Percentiles rank a stretch among this genome's conserved stretches.
Evolutionary conservation across 306 rosid genomes (phyloP).

Genomic region (Luffa aegyptiaca): DNA sequence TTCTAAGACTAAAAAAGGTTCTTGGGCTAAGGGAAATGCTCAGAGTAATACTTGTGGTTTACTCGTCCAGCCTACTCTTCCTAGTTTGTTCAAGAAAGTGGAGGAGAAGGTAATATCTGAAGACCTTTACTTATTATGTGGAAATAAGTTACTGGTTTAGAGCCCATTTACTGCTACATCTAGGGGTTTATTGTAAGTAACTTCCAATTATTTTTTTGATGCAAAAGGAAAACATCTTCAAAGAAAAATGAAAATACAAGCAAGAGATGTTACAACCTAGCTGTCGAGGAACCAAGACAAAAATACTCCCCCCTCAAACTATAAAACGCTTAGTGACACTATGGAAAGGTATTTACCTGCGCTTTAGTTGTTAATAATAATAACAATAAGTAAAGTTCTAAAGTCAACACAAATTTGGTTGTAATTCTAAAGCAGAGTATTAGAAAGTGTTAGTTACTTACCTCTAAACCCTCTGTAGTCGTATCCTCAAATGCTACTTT

Average conservation of each 20-base stretch:
- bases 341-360: background rate
- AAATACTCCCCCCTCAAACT: constrained; percentile 2
- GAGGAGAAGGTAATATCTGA: constrained; percentile 54
- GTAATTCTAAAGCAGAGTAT: background rate
- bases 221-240: background rate
- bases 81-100: constrained; percentile 73
- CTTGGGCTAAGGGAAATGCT: constrained; percentile 26
- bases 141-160: background rate
- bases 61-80: constrained; percentile 70
- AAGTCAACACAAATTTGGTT: background rate
- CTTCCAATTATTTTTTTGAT: background rate
- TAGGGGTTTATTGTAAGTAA: background rate
- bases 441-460: background rate
- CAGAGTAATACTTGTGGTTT: constrained; percentile 24
- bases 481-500: background rate
- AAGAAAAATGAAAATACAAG: background rate
- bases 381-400: background rate
- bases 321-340: background rate
- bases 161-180: background rate
- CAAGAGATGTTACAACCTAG: background rate
- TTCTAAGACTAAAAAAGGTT: constrained; percentile 28
- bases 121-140: background rate
- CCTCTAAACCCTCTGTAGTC: background rate
- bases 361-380: background rate
- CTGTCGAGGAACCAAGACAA: background rate